Percentiles rank a stretch among this genome's conserved stretches.
phyloP scores from a whole-genome alignment of 2,329 filamentous ascomycete species.

The Aspergillus niger region DNA sequence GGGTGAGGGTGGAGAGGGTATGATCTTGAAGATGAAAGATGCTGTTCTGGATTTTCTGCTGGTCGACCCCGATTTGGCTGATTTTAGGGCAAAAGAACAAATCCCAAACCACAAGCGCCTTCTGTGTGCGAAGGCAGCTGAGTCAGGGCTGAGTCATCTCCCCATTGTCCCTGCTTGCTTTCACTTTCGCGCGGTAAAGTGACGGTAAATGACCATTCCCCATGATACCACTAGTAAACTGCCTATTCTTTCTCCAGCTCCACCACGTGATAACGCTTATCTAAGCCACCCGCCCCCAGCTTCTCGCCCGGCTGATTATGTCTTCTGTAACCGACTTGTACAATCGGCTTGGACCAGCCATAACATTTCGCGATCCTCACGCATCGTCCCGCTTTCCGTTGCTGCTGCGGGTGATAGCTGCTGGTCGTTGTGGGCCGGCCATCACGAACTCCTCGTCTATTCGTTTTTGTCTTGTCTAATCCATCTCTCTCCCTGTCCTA shows the following conservation, averaged over 20 bases:
- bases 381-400: conserved; percentile 13
- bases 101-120: conserved; percentile 32
- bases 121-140: conserved; percentile 37
- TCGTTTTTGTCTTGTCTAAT: background rate
- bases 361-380: conserved; percentile 19
- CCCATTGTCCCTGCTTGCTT: background rate
- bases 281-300: conserved; percentile 7
- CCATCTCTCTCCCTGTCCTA: background rate
- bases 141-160: conserved; percentile 26
- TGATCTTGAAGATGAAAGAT: conserved; percentile 25
- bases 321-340: conserved; percentile 13
- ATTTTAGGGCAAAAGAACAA: conserved; percentile 38
- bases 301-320: conserved; percentile 15
- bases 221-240: background rate
- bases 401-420: conserved; percentile 13
- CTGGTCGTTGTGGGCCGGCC: conserved; percentile 20
- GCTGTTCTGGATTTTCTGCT: conserved; percentile 35
- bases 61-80: conserved; percentile 26
- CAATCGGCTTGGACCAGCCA: conserved; percentile 16
- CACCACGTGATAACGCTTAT: background rate
- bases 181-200: background rate
- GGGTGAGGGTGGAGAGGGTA: conserved; percentile 18
- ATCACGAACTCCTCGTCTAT: conserved; percentile 14
- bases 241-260: background rate
- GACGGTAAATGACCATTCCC: background rate